Base-by-base conservation (phyloP, 306 rosid genomes). In the Purshia tridentata region DNA sequence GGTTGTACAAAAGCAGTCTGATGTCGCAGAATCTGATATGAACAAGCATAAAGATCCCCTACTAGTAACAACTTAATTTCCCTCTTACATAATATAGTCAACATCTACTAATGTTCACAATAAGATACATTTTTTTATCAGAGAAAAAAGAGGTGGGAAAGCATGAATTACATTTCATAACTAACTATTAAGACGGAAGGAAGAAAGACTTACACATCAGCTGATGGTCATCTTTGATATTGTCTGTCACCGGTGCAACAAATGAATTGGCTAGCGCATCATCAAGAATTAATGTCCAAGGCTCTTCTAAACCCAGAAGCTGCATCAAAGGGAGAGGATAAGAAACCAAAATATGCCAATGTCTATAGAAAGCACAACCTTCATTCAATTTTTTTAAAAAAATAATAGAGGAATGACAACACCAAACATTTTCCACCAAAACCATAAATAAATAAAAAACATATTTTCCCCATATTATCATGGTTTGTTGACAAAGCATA, bases 241-340 rank as follows among this genome's bases (percentile, higher is more conserved):
- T 87, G 53, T 91, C 96, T n/a, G 97, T 91, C 42, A 64, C 91
- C 3, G 97, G 99, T 63, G 99, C 96, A 29, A 94, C 15, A 72
- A 94, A 94, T 52, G 97, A 94, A 78, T 94, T 94, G 64, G 97
- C 92, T 67, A 94, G 74, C 61, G 97, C 97, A 65, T 94, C 99
- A 68, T 94, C 99, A 39, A 94, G 91, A 83, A 91, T 81, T 65
- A 94, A 81, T 44, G 91, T 94, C 96, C 97, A 94, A 52, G 96
- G 83, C 62, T 87, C 84, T 77, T 87, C 95, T 83, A 94, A 84
- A 67, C 84, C 80, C 79, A 91, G 83, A 83, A 91, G 97, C 99
- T 91, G 85, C 85, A 88, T 45, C 67, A 64, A 64, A 84, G 18
- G 50, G 67, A 57, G n/a, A 75, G 22, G n/a, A 20, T 4, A 40